These are phyloP conservation scores for Hymenoscyphus infarciens DNA, from an alignment of 2,329 filamentous ascomycete genomes.

Conservation along the genomic window DNA sequence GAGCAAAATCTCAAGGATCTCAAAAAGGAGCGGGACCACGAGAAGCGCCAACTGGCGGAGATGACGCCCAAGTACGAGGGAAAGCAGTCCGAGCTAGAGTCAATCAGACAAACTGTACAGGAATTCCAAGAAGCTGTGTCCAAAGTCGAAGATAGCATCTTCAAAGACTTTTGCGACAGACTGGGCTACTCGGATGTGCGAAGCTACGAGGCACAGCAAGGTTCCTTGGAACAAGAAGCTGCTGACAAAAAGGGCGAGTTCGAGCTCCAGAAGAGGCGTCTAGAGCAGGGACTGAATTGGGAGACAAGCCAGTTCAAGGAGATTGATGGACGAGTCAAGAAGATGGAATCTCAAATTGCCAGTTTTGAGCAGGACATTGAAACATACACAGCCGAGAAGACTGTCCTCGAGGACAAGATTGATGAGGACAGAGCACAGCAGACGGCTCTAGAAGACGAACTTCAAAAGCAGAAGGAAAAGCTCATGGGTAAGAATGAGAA, in stretches of 20 bases:
- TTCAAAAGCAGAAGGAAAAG: conserved; percentile 65
- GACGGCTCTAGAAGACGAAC: conserved; percentile 67
- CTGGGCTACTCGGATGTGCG: conserved; percentile 87
- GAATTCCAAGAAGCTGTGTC: conserved; percentile 63
- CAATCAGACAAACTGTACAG: conserved; percentile 52
- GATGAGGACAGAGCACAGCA: conserved; percentile 72
- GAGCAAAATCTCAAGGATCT: conserved; percentile 83
- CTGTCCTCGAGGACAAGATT: conserved; percentile 68
- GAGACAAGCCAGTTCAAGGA: conserved; percentile 50
- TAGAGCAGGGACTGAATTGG: conserved; percentile 61
- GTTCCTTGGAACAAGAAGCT: conserved; percentile 85
- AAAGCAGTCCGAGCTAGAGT: conserved; percentile 65
- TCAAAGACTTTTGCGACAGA: conserved; percentile 77
- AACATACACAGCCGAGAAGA: conserved; percentile 68
- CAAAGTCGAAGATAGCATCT: conserved; percentile 83
- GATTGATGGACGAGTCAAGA: conserved; percentile 65
- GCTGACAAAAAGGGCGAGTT: conserved; percentile 84
- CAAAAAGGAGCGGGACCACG: conserved; percentile 72
- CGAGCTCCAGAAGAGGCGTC: conserved; percentile 73
- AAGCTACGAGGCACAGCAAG: conserved; percentile 90
- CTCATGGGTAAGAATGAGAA: conserved; percentile 68
- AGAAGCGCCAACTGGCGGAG: conserved; percentile 69
- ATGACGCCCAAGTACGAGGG: conserved; percentile 74
- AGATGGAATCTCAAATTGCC: conserved; percentile 62
- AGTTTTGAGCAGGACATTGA: conserved; percentile 67